These are phyloP conservation scores for Taphrina wiesneri DNA, from an alignment of 1,139 yeast species.

Conservation along the genomic window DNA sequence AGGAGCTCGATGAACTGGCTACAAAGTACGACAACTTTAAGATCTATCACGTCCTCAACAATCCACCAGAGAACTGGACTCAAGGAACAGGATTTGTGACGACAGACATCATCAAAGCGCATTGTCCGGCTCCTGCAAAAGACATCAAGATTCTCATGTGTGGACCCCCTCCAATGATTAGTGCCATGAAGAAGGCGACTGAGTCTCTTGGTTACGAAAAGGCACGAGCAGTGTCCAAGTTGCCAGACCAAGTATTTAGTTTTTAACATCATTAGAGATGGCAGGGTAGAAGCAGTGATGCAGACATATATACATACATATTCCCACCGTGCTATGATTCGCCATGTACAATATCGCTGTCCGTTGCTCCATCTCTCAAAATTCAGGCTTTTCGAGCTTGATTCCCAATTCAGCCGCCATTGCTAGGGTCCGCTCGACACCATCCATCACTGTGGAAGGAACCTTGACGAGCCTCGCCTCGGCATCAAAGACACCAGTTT, in stretches of 20 bases:
- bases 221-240: conserved; percentile 87
- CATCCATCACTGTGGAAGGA: background rate
- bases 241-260: conserved; percentile 89
- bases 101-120: conserved; percentile 66
- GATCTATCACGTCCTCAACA: conserved; percentile 74
- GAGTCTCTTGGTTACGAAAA: conserved; percentile 73
- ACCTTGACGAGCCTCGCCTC: background rate
- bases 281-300: background rate
- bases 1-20: conserved; percentile 73
- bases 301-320: background rate
- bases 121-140: conserved; percentile 64
- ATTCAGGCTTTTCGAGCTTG: background rate
- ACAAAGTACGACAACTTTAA: conserved; percentile 61
- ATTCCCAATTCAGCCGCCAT: conserved; percentile 6
- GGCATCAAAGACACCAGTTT: background rate
- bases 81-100: conserved; percentile 84
- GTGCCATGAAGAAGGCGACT: conserved; percentile 79
- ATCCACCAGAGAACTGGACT: conserved; percentile 71
- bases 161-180: conserved; percentile 86
- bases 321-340: background rate
- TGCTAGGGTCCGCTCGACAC: background rate
- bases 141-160: conserved; percentile 78
- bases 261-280: conserved; percentile 51
- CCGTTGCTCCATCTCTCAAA: background rate
- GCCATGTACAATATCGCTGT: background rate